Conservation (phyloP, 2,329 filamentous ascomycete genomes). For the Moelleriella libera region DNA sequence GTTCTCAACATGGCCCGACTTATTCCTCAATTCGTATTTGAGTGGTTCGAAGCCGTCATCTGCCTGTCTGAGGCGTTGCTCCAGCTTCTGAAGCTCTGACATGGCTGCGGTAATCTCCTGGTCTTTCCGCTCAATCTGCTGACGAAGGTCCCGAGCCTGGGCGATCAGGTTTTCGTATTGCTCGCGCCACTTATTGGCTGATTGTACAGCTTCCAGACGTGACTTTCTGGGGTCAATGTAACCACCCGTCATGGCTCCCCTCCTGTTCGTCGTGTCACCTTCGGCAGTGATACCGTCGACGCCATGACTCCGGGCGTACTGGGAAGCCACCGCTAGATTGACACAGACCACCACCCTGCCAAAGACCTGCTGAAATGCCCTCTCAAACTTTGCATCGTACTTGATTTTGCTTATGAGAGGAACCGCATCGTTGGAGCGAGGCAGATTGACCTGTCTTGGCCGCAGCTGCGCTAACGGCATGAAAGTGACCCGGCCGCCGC, state of each 20-base stretch:
- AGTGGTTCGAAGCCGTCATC: conserved; percentile 74
- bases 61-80: conserved; percentile 63
- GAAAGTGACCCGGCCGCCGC: conserved; percentile 80
- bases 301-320: conserved; percentile 84
- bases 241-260: conserved; percentile 88
- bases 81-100: conserved; percentile 68
- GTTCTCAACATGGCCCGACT: conserved; percentile 60
- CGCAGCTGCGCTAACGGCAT: conserved; percentile 80
- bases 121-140: conserved; percentile 62
- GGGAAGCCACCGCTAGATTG: conserved; percentile 71
- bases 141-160: conserved; percentile 51
- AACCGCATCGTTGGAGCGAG: conserved; percentile 74
- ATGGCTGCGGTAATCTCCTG: conserved; percentile 83
- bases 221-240: conserved; percentile 81
- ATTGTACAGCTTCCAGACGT: conserved; percentile 70
- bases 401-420: conserved; percentile 75
- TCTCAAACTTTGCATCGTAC: conserved; percentile 64
- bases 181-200: conserved; percentile 59
- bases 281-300: conserved; percentile 90
- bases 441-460: conserved; percentile 58
- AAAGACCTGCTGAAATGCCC: conserved; percentile 88
- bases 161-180: conserved; percentile 55
- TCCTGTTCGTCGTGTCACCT: conserved; percentile 88
- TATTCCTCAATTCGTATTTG: conserved; percentile 60
- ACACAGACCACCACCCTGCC: conserved; percentile 91